Evolutionary conservation across 1,139 yeast species (phyloP).

Genomic region (Blastobotrys malaysiensis): DNA sequence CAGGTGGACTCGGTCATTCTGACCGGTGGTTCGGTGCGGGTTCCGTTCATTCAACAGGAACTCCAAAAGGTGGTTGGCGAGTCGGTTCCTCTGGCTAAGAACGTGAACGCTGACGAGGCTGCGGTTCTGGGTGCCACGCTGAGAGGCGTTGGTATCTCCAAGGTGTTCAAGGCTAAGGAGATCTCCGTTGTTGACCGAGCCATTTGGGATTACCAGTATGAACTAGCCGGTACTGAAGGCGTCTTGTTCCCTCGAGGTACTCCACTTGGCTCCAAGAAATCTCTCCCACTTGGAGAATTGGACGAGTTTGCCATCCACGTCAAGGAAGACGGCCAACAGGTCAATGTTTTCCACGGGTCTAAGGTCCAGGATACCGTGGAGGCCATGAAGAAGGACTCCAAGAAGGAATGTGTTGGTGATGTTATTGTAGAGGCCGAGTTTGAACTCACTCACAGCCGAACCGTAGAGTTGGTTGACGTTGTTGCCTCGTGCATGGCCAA

Average conservation of each 20-base stretch:
- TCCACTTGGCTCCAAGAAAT: constrained; percentile 22
- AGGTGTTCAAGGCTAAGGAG: constrained; percentile 57
- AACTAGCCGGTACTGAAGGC: constrained; percentile 17
- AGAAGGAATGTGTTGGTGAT: constrained; percentile 21
- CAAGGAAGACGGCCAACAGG: constrained; percentile 49
- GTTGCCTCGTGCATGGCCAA: constrained; percentile 17
- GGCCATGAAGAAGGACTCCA: constrained; percentile 22
- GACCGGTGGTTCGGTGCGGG: constrained; percentile 89
- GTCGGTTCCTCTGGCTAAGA: constrained; percentile 56
- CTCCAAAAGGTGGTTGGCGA: constrained; percentile 50
- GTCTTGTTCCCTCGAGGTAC: constrained; percentile 30
- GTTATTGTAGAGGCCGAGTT: constrained; percentile 25
- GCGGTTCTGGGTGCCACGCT: constrained; percentile 85
- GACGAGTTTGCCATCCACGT: constrained; percentile 42
- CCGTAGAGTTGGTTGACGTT: constrained; percentile 25
- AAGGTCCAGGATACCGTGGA: constrained; percentile 23
- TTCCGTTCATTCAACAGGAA: constrained; percentile 70
- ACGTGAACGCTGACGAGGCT: constrained; percentile 94
- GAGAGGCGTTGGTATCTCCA: constrained; percentile 64
- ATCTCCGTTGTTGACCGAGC: constrained; percentile 55
- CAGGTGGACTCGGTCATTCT: constrained; percentile 65
- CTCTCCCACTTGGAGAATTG: constrained; percentile 13
- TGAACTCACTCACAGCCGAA: constrained; percentile 24
- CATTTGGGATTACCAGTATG: constrained; percentile 32
- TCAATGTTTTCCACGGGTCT: constrained; percentile 35